These are phyloP conservation scores for Viola pubescens DNA, from an alignment of 441 rosid genomes.

Conservation along the genomic window DNA sequence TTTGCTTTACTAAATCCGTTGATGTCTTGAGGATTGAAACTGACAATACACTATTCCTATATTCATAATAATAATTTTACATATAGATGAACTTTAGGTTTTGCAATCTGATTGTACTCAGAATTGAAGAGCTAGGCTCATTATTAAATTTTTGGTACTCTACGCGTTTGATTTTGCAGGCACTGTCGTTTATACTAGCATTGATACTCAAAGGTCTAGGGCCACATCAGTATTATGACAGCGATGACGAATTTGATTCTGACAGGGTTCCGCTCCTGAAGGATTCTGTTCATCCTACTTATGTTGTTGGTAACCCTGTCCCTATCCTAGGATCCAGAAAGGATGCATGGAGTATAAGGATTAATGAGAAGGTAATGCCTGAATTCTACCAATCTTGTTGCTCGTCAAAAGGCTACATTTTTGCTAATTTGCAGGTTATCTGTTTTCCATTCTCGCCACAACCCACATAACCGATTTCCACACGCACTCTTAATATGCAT, in stretches of 20 bases:
- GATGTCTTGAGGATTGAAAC: too few species aligned
- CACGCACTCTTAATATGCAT: too few species aligned
- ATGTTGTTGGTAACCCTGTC: conserved; percentile 59
- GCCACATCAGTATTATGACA: conserved; percentile 54
- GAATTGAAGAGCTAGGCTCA: too few species aligned
- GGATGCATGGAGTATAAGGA: conserved; percentile 46
- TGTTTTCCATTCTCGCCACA: too few species aligned
- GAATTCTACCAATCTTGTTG: not conserved
- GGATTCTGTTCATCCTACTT: conserved; percentile 41
- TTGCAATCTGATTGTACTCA: too few species aligned
- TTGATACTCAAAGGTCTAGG: conserved; percentile 68
- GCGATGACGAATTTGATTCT: conserved; percentile 56
- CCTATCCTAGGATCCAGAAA: conserved; percentile 51
- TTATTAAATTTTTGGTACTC: not conserved
- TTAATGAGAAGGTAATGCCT: conserved; percentile 41
- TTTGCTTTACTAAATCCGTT: too few species aligned
- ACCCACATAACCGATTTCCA: too few species aligned
- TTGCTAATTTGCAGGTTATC: not conserved
- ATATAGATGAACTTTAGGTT: too few species aligned
- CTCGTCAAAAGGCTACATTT: not conserved
- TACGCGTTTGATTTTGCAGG: conserved; percentile 34
- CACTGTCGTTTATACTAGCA: conserved; percentile 48
- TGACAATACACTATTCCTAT: too few species aligned
- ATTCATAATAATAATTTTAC: too few species aligned
- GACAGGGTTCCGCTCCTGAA: conserved; percentile 57